A percentile compares a stretch with the other conserved stretches of the same genome.
Conservation (phyloP, 768 basidiomycete genomes). For the Leccinum ochraceum region DNA sequence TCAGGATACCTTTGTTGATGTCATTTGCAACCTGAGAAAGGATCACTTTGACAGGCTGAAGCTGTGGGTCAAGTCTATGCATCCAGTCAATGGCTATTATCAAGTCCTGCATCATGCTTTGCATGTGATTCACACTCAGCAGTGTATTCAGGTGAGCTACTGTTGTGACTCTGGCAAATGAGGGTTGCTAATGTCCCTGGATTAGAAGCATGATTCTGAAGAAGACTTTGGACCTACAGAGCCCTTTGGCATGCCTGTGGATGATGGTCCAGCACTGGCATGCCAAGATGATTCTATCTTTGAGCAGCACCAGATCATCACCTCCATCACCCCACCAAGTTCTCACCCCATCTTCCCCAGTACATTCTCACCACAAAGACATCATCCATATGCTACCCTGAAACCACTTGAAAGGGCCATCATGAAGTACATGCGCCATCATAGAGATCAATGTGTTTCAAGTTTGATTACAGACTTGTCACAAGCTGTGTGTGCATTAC, state of each 20-base stretch:
- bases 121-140: conserved; percentile 22
- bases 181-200: background rate
- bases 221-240: background rate
- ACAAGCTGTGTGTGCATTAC: conserved; percentile 9
- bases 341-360: conserved; percentile 10
- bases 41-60: background rate
- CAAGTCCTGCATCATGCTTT: conserved; percentile 31
- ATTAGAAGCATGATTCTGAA: conserved; percentile 9
- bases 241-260: background rate
- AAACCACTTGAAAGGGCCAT: conserved; percentile 17
- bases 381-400: conserved; percentile 20
- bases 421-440: conserved; percentile 21
- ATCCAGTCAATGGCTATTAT: conserved; percentile 17
- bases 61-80: conserved; percentile 18
- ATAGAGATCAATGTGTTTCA: conserved; percentile 2
- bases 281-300: background rate
- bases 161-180: background rate
- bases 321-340: background rate
- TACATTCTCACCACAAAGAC: conserved; percentile 24
- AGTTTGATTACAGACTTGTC: conserved; percentile 14
- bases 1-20: conserved; percentile 21
- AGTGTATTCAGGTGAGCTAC: conserved; percentile 10
- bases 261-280: background rate
- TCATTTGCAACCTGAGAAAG: conserved; percentile 5
- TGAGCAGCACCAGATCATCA: background rate